Base-by-base conservation (phyloP, 352 stramenopile genomes). In the Phytopythium litorale region DNA sequence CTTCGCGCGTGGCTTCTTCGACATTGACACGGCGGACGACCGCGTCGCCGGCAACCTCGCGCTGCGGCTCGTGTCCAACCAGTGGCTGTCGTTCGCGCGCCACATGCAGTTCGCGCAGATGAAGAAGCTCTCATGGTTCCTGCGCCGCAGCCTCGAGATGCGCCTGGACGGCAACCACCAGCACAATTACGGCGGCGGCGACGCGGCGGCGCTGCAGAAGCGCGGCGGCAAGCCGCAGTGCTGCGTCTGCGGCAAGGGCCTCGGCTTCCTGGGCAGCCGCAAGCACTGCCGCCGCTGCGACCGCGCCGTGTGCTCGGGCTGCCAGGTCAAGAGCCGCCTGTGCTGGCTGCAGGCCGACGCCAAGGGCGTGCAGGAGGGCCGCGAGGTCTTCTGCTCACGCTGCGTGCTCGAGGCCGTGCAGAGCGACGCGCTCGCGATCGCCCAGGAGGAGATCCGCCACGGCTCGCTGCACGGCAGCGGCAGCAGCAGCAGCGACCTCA, bases 121-220 rank as follows among this genome's bases (percentile, higher is more conserved):
- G 67, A 88, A 86, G 67, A 88, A 88, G 40, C 65, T 84, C 25
- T 64, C 75, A 52, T 84, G 76, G 64, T 70, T 40, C 23, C 35
- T 75, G 32, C 66, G 66, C 28, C 51, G 67, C 28, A 64, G 35
- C 18, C n/a, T 56, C 58, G 28, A 63, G 28, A 12, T 45, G 58
- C 30, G 68, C 58, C n/a, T 61, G 51, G 38, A 32, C 56, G 38
- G 57, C 62, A 35, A 32, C 65, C 35, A 62, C 64, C 23, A 35
- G 6, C 25, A 19, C 23, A 11, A 23, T 21, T 12, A 37, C 25
- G 15, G 4, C 53, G 68, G 19, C 23, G 49, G 56, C 5, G 51
- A 69, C 19, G 40, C 37, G 5, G 55, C 56, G 40, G 62, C 61
- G 13, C 32, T 56, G 18, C 64, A 60, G 16, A 52, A 66, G 42